Conservation (phyloP, 2,329 filamentous ascomycete genomes). For the Plectosphaerella plurivora region DNA sequence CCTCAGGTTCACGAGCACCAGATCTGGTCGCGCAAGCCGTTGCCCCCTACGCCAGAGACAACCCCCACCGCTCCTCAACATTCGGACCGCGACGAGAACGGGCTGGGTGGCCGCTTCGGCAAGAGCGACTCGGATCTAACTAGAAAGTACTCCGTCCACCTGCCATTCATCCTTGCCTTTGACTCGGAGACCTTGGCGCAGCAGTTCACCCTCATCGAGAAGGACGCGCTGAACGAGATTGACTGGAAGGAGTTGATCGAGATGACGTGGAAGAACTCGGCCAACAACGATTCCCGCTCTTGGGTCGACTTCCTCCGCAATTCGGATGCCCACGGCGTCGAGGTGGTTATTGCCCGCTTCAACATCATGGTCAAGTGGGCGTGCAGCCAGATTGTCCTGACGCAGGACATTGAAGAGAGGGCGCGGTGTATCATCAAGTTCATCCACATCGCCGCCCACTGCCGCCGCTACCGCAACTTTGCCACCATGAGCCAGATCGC, state of each 20-base stretch:
- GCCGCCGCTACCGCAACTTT: conserved; percentile 73
- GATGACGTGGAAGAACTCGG: conserved; percentile 72
- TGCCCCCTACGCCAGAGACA: conserved; percentile 43
- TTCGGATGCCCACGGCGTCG: conserved; percentile 68
- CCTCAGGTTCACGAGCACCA: conserved; percentile 36
- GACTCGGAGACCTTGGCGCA: conserved; percentile 75
- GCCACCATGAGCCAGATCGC: conserved; percentile 79
- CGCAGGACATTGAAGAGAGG: conserved; percentile 65
- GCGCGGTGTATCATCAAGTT: conserved; percentile 74
- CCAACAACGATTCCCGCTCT: conserved; percentile 61
- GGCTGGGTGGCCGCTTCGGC: background rate
- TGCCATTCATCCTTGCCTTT: conserved; percentile 78
- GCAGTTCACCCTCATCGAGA: conserved; percentile 81
- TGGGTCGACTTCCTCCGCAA: conserved; percentile 80
- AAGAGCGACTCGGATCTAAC: conserved; percentile 18
- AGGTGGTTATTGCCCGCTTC: conserved; percentile 81
- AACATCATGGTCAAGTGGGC: conserved; percentile 88
- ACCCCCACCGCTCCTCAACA: conserved; percentile 38
- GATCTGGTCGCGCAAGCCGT: conserved; percentile 36
- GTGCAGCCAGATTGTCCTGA: conserved; percentile 74
- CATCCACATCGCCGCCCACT: conserved; percentile 76
- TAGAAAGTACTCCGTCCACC: conserved; percentile 50
- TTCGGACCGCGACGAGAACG: conserved; percentile 23
- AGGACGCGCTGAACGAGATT: conserved; percentile 79
- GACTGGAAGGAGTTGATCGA: conserved; percentile 86